A percentile compares a stretch with the other conserved stretches of the same genome.
phyloP scores from a whole-genome alignment of 1,284 basidiomycete species.

The Mycosarcoma mackinlayi region DNA sequence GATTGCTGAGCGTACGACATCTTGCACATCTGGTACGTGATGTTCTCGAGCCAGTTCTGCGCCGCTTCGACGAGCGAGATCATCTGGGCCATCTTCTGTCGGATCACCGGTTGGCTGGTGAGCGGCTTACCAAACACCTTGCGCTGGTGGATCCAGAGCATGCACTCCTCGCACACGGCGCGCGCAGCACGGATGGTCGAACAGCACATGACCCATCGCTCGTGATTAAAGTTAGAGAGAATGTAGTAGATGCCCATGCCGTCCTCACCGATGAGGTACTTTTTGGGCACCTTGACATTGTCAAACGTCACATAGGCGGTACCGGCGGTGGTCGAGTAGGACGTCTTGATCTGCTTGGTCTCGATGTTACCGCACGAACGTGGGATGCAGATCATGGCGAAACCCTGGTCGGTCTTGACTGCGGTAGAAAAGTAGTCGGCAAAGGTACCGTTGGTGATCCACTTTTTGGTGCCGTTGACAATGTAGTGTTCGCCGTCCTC shows the following conservation, averaged over 20 bases:
- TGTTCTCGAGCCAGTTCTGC: conserved; percentile 88
- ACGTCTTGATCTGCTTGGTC: conserved; percentile 81
- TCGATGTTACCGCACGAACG: conserved; percentile 74
- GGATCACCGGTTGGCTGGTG: conserved; percentile 82
- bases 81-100: conserved; percentile 85
- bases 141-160: conserved; percentile 67
- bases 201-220: conserved; percentile 77
- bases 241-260: conserved; percentile 83
- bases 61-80: conserved; percentile 83
- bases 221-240: conserved; percentile 71
- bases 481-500: conserved; percentile 78
- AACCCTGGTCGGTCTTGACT: conserved; percentile 75
- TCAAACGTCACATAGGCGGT: conserved; percentile 89
- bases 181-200: conserved; percentile 75
- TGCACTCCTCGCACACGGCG: conserved; percentile 60
- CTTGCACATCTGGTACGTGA: conserved; percentile 91
- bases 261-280: conserved; percentile 85
- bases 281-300: conserved; percentile 85
- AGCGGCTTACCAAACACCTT: conserved; percentile 73
- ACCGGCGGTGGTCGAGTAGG: conserved; percentile 69
- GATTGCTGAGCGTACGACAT: conserved; percentile 79
- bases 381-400: conserved; percentile 82
- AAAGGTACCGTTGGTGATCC: conserved; percentile 88
- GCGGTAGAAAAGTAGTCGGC: conserved; percentile 72
- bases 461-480: conserved; percentile 71